phyloP scores from a whole-genome alignment of 208 protist genomes.

The Leptomonas pyrrhocoris region DNA sequence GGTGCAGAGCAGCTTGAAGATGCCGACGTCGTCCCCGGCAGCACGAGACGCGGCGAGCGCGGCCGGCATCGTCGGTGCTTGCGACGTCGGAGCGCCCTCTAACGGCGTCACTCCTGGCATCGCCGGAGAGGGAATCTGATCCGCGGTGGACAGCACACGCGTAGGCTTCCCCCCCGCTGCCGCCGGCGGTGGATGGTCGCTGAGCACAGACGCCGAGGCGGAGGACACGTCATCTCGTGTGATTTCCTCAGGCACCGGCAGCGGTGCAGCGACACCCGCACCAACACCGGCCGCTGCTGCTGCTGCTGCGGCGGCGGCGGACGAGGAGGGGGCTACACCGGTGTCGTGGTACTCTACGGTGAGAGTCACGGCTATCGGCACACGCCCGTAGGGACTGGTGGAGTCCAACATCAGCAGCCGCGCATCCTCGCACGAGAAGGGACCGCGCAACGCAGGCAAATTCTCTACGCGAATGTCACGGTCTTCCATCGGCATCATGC shows the following conservation, averaged over 20 bases:
- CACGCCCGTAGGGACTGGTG: slow-evolving; percentile 74
- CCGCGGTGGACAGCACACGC: slow-evolving; percentile 29
- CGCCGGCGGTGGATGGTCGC: background rate
- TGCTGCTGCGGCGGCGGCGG: slow-evolving; percentile 3
- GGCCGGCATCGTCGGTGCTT: background rate
- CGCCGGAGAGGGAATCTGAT: slow-evolving; percentile 1
- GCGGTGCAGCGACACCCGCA: background rate
- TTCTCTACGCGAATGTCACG: slow-evolving; percentile 83
- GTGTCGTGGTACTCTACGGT: slow-evolving; percentile 82
- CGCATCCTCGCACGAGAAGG: slow-evolving; percentile 86
- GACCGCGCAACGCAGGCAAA: slow-evolving; percentile 77
- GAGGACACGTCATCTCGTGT: slow-evolving; percentile 14
- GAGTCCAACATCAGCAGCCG: slow-evolving; percentile 85
- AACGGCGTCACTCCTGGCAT: background rate
- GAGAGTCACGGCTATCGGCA: slow-evolving; percentile 76
- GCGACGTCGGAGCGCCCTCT: background rate
- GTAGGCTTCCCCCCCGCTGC: background rate
- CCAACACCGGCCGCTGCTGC: slow-evolving; percentile 4
- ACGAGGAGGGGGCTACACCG: slow-evolving; percentile 10
- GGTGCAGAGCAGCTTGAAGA: slow-evolving; percentile 84
- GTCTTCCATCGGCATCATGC: slow-evolving; percentile 88
- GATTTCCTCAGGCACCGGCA: slow-evolving; percentile 27
- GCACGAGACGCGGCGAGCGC: background rate
- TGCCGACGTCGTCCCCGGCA: slow-evolving; percentile 24
- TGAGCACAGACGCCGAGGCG: slow-evolving; percentile 6